phyloP scores from a whole-genome alignment of 257 asterid genomes.

The Eustoma russellianum region DNA sequence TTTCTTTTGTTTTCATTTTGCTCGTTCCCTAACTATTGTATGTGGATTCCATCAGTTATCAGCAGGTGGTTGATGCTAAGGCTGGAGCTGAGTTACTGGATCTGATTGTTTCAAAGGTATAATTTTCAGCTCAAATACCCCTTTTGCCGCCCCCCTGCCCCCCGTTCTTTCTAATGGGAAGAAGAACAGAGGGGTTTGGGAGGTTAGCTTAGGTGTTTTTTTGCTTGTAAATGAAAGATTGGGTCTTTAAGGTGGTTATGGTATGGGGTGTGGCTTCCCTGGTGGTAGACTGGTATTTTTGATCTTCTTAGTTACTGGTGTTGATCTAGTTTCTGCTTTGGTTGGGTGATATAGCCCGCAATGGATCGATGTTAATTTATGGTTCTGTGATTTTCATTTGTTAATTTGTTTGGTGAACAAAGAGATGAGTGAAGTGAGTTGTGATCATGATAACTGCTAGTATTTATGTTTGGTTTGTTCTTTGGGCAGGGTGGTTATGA shows the following conservation, averaged over 20 bases:
- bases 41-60: conserved; percentile 39
- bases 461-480: conserved; percentile 2
- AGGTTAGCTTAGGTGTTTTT: too few species aligned
- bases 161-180: too few species aligned
- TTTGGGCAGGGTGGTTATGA: conserved; percentile 48
- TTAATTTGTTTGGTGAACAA: conserved; percentile 2
- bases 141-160: background rate
- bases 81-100: conserved; percentile 86
- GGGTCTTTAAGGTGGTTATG: too few species aligned
- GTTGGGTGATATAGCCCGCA: background rate
- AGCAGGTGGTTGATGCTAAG: conserved; percentile 67
- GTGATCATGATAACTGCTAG: background rate
- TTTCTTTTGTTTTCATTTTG: background rate
- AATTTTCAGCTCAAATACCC: conserved; percentile 1
- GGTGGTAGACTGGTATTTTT: background rate
- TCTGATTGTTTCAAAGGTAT: conserved; percentile 70
- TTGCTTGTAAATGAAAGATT: too few species aligned
- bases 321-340: background rate
- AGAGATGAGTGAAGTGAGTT: too few species aligned
- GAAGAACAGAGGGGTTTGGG: too few species aligned
- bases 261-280: background rate
- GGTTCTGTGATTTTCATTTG: background rate
- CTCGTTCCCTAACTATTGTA: background rate
- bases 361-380: background rate
- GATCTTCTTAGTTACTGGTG: background rate